Percentiles rank a stretch among this genome's conserved stretches.
phyloP scores from a whole-genome alignment of 345 rosid species.

The Brassica juncea region DNA sequence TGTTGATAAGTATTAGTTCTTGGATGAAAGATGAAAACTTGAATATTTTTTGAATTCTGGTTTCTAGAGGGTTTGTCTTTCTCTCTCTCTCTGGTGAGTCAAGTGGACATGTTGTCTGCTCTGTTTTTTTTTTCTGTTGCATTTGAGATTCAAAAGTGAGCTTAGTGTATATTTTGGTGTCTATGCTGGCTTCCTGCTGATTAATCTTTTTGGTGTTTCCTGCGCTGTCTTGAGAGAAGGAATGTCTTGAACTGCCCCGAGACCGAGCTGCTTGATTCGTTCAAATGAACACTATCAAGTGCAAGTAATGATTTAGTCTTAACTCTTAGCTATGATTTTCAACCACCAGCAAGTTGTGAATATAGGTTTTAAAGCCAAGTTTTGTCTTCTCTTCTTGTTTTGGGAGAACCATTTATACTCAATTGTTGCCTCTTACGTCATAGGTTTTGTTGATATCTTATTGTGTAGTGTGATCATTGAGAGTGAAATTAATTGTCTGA shows the following conservation, averaged over 20 bases:
- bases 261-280: neutral
- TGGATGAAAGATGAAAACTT: slow-evolving; percentile 1
- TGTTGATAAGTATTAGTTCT: neutral
- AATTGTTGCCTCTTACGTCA: neutral
- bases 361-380: neutral
- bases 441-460: neutral
- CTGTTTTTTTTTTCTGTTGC: too few species aligned
- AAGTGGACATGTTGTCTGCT: neutral
- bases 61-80: neutral
- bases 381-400: neutral
- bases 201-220: too few species aligned
- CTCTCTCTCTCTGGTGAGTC: neutral
- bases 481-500: neutral
- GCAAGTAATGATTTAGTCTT: slow-evolving; percentile 7
- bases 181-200: too few species aligned
- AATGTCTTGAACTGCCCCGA: neutral
- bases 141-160: too few species aligned
- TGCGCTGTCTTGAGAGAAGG: neutral
- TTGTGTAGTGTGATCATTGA: neutral
- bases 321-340: neutral
- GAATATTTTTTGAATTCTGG: neutral
- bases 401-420: neutral
- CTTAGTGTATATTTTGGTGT: too few species aligned
- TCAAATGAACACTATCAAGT: slow-evolving; percentile 6
- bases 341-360: neutral